Evolutionary conservation across 441 rosid species (phyloP).

Genomic region (Jatropha podagrica): DNA sequence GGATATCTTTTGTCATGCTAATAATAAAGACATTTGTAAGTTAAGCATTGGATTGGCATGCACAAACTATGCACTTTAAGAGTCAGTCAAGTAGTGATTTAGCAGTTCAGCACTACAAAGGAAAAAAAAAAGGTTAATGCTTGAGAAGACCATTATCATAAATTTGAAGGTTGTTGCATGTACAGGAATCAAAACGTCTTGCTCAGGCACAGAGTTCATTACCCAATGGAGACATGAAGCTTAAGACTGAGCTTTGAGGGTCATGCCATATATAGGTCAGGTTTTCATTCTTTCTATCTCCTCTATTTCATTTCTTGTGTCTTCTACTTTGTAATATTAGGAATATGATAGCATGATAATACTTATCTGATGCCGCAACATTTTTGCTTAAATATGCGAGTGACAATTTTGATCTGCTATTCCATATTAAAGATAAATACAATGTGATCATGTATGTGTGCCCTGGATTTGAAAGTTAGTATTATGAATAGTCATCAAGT

Average conservation of each 20-base stretch:
- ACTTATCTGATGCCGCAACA: not conserved
- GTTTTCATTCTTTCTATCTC: not conserved
- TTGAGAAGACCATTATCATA: not conserved
- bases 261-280: not conserved
- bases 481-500: not conserved
- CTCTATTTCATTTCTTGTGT: not conserved
- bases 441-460: not conserved
- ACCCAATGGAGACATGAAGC: constrained; percentile 86
- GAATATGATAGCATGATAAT: not conserved
- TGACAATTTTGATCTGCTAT: not conserved
- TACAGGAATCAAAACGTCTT: constrained; percentile 72
- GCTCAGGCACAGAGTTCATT: constrained; percentile 68
- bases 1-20: not conserved
- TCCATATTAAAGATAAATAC: not conserved
- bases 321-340: not conserved
- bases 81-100: not conserved
- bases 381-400: not conserved
- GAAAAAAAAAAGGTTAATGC: not conserved
- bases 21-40: constrained; percentile 3
- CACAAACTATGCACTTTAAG: not conserved
- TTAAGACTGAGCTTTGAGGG: constrained; percentile 57
- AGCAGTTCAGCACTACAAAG: too few relatives aligned
- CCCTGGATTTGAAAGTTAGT: not conserved
- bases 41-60: not conserved
- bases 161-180: not conserved